Evolutionary conservation across 345 rosid species (phyloP), one percentile per base, ranked within the genome.

Genomic region (Capsella bursapastoris): DNA sequence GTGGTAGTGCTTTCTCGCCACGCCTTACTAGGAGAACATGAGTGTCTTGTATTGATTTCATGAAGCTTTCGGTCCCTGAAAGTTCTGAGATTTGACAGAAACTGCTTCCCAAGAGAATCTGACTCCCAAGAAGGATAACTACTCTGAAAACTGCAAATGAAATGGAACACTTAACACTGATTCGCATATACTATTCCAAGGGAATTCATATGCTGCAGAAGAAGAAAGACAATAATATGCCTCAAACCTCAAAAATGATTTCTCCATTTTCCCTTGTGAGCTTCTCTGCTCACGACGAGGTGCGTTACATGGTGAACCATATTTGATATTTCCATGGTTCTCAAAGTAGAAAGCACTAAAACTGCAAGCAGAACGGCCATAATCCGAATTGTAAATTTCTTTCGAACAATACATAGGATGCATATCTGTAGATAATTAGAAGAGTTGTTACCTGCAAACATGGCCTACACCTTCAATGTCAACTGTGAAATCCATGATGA

Each of bases 181-280:
- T 53, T 52, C 41, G 28, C 41, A 60, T 37, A 47, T 35, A 35
- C 12, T 35, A 25, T 15, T 56, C 37, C 18, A 28, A 6, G 10
- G 55, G 11, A 57, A 3, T 48, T 37, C 57, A 40, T 62, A 62
- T 14, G 51, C 27, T 28, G 52, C 40, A 4, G 37, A 28, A 8
- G n/a, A 28, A 44, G 9, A 63, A 63, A 44, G 9, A 61, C 50
- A 25, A 43, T 41, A 37, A 9, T 44, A 28, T 63, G 67, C 38
- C 27, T 28, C 83, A 61, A 76, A 96, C 99, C 99, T 87, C 83
- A 96, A 84, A 83, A 96, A 90, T 44, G 99, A 92, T 80, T 96
- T 96, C 86, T 92, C 99, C 88, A 96, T 79, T 87, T 96, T 96
- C 72, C 99, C 99, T 61, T 96, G 98, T 60, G 93, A 92, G 74